These are phyloP conservation scores for Leptographium flavum DNA, from an alignment of 2,329 filamentous ascomycete genomes.

Conservation along the genomic window DNA sequence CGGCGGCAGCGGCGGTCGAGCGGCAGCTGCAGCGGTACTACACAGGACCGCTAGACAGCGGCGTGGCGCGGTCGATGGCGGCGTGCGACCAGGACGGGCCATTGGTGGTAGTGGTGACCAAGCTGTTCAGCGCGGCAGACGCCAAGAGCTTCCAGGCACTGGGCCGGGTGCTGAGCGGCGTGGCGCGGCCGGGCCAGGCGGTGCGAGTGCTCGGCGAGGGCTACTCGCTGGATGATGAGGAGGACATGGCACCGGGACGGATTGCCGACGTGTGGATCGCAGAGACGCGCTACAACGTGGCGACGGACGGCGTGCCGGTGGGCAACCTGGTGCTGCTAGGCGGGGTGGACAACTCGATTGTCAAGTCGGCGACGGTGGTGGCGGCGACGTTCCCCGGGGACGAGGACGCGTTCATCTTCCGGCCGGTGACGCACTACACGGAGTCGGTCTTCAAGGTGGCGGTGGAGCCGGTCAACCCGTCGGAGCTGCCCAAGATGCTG, in stretches of 20 bases:
- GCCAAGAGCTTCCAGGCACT: conserved; percentile 86
- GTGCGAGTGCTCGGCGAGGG: conserved; percentile 89
- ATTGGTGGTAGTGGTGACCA: conserved; percentile 81
- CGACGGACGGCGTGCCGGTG: conserved; percentile 81
- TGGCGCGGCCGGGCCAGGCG: conserved; percentile 64
- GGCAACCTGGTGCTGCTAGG: conserved; percentile 87
- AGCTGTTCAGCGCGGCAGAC: conserved; percentile 80
- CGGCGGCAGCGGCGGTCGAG: conserved; percentile 64
- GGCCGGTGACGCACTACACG: conserved; percentile 83
- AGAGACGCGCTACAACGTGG: conserved; percentile 85
- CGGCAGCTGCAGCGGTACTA: conserved; percentile 76
- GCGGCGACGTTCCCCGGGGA: conserved; percentile 67
- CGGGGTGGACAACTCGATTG: conserved; percentile 93
- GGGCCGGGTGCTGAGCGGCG: conserved; percentile 85
- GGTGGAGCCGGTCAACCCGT: conserved; percentile 95
- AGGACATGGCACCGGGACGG: conserved; percentile 85
- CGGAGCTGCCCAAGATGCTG: conserved; percentile 95
- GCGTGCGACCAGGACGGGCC: conserved; percentile 81
- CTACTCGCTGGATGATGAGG: conserved; percentile 92
- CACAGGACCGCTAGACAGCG: conserved; percentile 75
- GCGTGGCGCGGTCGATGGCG: conserved; percentile 66
- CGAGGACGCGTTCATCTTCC: conserved; percentile 92
- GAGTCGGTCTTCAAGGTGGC: conserved; percentile 97
- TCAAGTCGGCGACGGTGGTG: conserved; percentile 90
- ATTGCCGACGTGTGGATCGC: conserved; percentile 80